These are phyloP conservation scores for Ophiostoma himal-ulmi DNA, from an alignment of 2,329 filamentous ascomycete genomes.

Conservation along the genomic window DNA sequence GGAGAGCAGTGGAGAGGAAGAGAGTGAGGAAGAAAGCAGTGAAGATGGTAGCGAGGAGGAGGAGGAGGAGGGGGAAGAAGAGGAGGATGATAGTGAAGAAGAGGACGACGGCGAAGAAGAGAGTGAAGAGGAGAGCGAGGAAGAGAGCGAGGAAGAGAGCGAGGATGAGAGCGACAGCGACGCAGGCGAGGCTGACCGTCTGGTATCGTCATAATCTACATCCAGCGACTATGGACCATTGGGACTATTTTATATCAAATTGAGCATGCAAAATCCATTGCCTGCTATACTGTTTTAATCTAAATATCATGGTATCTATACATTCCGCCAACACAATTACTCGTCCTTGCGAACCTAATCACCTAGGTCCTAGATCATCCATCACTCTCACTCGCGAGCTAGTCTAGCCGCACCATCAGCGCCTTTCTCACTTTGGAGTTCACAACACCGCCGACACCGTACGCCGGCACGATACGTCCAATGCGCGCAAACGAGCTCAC, in stretches of 20 bases:
- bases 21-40: slow-evolving; percentile 44
- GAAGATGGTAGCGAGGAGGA: slow-evolving; percentile 43
- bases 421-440: slow-evolving; percentile 64
- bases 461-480: slow-evolving; percentile 80
- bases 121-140: slow-evolving; percentile 15
- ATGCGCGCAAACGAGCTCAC: slow-evolving; percentile 69
- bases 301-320: slow-evolving; percentile 13
- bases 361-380: neutral
- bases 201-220: neutral
- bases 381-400: neutral
- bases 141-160: neutral
- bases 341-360: neutral
- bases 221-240: neutral
- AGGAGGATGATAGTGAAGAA: slow-evolving; percentile 37
- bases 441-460: slow-evolving; percentile 81
- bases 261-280: neutral
- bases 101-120: slow-evolving; percentile 20
- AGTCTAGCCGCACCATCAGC: slow-evolving; percentile 58
- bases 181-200: slow-evolving; percentile 13
- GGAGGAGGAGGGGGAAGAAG: slow-evolving; percentile 46
- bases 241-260: neutral
- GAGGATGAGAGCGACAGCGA: slow-evolving; percentile 1
- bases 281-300: slow-evolving; percentile 2
- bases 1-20: slow-evolving; percentile 39
- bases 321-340: neutral